Conservation (phyloP, 2,329 filamentous ascomycete genomes). For the Aureobasidium mangrovei region DNA sequence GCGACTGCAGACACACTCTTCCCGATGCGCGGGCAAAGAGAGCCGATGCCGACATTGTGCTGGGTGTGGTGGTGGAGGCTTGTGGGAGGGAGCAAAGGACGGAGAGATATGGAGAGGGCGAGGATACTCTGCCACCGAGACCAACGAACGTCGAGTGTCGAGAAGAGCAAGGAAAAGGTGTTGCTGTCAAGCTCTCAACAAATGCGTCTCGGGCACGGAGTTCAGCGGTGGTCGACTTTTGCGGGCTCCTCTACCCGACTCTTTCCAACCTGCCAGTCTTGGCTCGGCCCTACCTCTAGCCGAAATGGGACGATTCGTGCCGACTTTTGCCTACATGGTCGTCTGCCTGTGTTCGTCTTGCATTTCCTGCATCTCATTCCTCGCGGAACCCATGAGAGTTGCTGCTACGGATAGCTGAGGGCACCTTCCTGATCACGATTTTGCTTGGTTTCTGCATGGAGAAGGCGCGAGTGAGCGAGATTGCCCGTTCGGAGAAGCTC, state of each 20-base stretch:
- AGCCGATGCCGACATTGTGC: slow-evolving; percentile 46
- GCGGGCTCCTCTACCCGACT: not conserved
- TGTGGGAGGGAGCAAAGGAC: slow-evolving; percentile 13
- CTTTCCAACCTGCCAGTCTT: not conserved
- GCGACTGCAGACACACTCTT: slow-evolving; percentile 32
- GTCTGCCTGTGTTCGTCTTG: too few relatives aligned
- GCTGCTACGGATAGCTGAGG: too few relatives aligned
- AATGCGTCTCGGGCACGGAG: slow-evolving; percentile 9
- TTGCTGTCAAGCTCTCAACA: slow-evolving; percentile 11
- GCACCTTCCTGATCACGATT: too few relatives aligned
- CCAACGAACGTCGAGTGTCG: slow-evolving; percentile 4
- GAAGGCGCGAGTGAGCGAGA: not conserved
- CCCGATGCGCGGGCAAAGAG: slow-evolving; percentile 37
- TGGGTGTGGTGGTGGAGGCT: slow-evolving; percentile 13
- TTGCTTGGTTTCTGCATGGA: too few relatives aligned
- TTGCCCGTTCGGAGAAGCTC: not conserved
- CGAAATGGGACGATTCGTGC: not conserved
- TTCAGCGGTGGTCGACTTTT: not conserved
- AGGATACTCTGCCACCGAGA: slow-evolving; percentile 13
- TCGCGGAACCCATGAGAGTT: too few relatives aligned
- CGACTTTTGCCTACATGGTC: not conserved
- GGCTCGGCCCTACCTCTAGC: not conserved
- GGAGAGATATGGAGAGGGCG: slow-evolving; percentile 16
- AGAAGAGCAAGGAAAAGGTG: slow-evolving; percentile 5
- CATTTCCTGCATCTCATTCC: too few relatives aligned